A percentile compares a stretch with the other conserved stretches of the same genome.
These are phyloP conservation scores for Tulasnella sp. DNA, from an alignment of 768 basidiomycete genomes.

Conservation along the genomic window DNA sequence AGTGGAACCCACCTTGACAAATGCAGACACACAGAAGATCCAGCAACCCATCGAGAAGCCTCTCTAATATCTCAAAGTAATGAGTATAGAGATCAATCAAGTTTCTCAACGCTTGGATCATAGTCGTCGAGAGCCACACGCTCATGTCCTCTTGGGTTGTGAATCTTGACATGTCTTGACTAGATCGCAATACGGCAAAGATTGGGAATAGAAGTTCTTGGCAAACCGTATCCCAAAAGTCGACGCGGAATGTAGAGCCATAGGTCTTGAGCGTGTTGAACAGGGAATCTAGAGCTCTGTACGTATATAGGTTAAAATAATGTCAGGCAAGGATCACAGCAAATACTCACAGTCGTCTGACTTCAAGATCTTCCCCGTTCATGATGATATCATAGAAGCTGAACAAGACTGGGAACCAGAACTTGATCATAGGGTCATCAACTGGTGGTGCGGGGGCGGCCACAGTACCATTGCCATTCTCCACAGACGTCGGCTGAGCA, in stretches of 20 bases:
- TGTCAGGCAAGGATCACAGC: neutral
- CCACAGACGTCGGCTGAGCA: neutral
- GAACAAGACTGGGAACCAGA: slow-evolving; percentile 93
- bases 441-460: slow-evolving; percentile 27
- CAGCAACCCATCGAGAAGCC: slow-evolving; percentile 83
- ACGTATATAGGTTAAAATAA: neutral
- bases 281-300: slow-evolving; percentile 88
- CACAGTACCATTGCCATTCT: slow-evolving; percentile 23
- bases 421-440: slow-evolving; percentile 86
- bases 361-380: slow-evolving; percentile 98
- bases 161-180: slow-evolving; percentile 84
- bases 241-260: slow-evolving; percentile 68
- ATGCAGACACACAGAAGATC: slow-evolving; percentile 93
- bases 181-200: slow-evolving; percentile 88
- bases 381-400: slow-evolving; percentile 99
- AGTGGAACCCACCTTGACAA: slow-evolving; percentile 67
- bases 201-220: slow-evolving; percentile 96
- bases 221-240: slow-evolving; percentile 98
- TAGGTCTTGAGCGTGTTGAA: slow-evolving; percentile 89
- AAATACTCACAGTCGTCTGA: slow-evolving; percentile 72
- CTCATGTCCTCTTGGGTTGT: slow-evolving; percentile 98
- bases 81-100: slow-evolving; percentile 91
- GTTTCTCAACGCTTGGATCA: slow-evolving; percentile 95
- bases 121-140: slow-evolving; percentile 96
- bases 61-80: slow-evolving; percentile 83